These are phyloP conservation scores for Sporothrix sp. DNA, from an alignment of 2,329 filamentous ascomycete species.

Conservation along the genomic window DNA sequence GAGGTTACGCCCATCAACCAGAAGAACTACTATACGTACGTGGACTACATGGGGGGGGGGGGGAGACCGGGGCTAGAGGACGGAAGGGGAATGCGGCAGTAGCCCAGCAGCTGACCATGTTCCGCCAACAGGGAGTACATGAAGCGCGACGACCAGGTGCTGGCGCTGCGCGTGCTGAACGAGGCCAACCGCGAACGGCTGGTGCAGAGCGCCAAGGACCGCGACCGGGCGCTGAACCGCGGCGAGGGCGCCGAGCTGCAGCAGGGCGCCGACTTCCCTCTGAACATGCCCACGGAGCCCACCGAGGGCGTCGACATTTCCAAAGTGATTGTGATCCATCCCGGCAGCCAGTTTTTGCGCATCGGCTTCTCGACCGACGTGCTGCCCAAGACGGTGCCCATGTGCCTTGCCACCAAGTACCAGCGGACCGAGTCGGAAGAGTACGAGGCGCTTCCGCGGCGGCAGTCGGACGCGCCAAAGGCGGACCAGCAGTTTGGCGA, in stretches of 20 bases:
- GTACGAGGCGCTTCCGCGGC: conserved; percentile 64
- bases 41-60: conserved; percentile 17
- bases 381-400: conserved; percentile 85
- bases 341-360: conserved; percentile 88
- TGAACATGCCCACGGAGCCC: conserved; percentile 44
- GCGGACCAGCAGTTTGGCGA: conserved; percentile 79
- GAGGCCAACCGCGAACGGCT: conserved; percentile 79
- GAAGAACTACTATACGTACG: conserved; percentile 97
- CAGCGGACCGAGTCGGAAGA: conserved; percentile 74
- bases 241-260: conserved; percentile 56
- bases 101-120: too few relatives aligned
- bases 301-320: conserved; percentile 62
- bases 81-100: too few relatives aligned
- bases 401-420: conserved; percentile 77
- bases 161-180: conserved; percentile 77
- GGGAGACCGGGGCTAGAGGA: neutral
- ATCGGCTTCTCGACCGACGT: conserved; percentile 95
- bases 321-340: conserved; percentile 89
- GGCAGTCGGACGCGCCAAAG: conserved; percentile 52
- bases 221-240: conserved; percentile 64
- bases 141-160: conserved; percentile 93
- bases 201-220: conserved; percentile 77
- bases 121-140: conserved; percentile 74
- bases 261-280: conserved; percentile 38
- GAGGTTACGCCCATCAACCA: conserved; percentile 92